These are phyloP conservation scores for Nothopassalora personata DNA, from an alignment of 2,329 filamentous ascomycete genomes.

Conservation along the genomic window DNA sequence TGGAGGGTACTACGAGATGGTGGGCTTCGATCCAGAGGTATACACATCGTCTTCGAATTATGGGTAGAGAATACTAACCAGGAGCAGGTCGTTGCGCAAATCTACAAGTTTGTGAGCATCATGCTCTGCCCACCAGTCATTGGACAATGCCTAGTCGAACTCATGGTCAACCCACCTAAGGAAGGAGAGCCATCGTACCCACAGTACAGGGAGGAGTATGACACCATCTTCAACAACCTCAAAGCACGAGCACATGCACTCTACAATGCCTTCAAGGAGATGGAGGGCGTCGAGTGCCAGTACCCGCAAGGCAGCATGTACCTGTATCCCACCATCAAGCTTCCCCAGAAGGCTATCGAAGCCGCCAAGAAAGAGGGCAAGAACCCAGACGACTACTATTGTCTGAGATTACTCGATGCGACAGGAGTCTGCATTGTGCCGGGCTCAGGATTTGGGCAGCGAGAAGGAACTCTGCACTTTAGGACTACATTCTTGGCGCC, in stretches of 20 bases:
- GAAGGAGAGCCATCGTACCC: constrained; percentile 77
- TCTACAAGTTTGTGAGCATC: constrained; percentile 99
- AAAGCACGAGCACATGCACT: constrained; percentile 75
- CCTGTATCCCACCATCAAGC: constrained; percentile 88
- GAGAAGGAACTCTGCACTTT: constrained; percentile 86
- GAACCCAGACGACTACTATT: constrained; percentile 87
- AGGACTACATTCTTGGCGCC: constrained; percentile 94
- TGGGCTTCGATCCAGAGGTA: constrained; percentile 65
- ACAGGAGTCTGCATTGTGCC: constrained; percentile 94
- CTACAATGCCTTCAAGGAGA: constrained; percentile 82
- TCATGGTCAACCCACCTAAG: constrained; percentile 94
- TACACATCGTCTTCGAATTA: not conserved
- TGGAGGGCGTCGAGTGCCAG: constrained; percentile 93
- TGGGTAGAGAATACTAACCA: constrained; percentile 13
- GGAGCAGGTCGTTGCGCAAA: constrained; percentile 74
- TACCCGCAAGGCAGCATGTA: constrained; percentile 96
- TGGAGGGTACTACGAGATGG: constrained; percentile 94
- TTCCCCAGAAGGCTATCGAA: constrained; percentile 69
- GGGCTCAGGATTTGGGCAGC: constrained; percentile 90
- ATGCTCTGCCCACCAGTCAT: constrained; percentile 93
- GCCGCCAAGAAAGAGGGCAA: constrained; percentile 70
- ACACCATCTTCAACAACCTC: constrained; percentile 72
- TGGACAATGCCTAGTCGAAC: constrained; percentile 91
- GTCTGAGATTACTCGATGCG: constrained; percentile 79
- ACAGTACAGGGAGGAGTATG: constrained; percentile 81